Conservation (phyloP, 768 basidiomycete genomes). For the Lactarius hengduanensis region DNA sequence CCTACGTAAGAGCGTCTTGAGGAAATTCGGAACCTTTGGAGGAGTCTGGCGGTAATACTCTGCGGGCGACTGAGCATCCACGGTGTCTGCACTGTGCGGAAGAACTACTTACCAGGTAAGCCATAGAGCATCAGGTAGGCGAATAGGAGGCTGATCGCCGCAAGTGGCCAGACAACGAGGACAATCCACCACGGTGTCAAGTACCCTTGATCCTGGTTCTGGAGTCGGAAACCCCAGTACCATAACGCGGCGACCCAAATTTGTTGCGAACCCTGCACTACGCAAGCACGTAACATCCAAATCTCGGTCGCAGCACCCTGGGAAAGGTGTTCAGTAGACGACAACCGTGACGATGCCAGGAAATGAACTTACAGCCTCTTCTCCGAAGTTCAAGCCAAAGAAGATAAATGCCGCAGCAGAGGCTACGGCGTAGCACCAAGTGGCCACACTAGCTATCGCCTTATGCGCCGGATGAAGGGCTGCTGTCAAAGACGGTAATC, state of each 20-base stretch:
- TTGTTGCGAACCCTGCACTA: constrained; percentile 94
- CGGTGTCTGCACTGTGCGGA: not conserved
- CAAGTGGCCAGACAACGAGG: constrained; percentile 76
- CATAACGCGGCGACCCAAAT: constrained; percentile 94
- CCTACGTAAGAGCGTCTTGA: constrained; percentile 83
- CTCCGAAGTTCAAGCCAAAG: constrained; percentile 96
- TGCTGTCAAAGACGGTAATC: constrained; percentile 70
- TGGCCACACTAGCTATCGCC: constrained; percentile 72
- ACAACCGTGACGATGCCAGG: not conserved
- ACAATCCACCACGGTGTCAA: constrained; percentile 84
- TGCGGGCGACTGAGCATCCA: constrained; percentile 33
- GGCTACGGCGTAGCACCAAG: constrained; percentile 88
- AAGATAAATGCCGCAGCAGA: constrained; percentile 93
- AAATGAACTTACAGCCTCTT: constrained; percentile 71
- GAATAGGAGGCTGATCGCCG: constrained; percentile 72
- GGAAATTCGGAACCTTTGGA: constrained; percentile 91
- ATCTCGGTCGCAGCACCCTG: constrained; percentile 93
- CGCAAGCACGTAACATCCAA: constrained; percentile 87
- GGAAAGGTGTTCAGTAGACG: constrained; percentile 13
- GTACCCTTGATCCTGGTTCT: constrained; percentile 49
- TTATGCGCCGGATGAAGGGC: constrained; percentile 60
- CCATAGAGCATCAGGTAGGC: constrained; percentile 84
- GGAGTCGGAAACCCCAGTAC: constrained; percentile 91
- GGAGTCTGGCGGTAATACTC: constrained; percentile 92
- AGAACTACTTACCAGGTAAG: constrained; percentile 62